A percentile compares a stretch with the other conserved stretches of the same genome.
phyloP scores from a whole-genome alignment of 257 asterid species.

The Perilla frutescens region DNA sequence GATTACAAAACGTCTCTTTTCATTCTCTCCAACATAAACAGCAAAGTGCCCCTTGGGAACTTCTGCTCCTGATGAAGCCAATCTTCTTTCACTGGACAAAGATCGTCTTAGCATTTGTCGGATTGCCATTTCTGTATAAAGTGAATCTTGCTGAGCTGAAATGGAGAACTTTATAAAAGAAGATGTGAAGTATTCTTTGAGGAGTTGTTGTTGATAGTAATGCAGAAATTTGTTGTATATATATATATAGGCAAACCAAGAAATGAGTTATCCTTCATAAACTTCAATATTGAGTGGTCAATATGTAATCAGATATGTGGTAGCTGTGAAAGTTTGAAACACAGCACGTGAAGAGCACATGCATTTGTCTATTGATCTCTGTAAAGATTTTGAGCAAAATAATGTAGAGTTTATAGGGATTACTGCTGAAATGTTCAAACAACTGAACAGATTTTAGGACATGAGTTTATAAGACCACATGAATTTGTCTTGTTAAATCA shows the following conservation, averaged over 20 bases:
- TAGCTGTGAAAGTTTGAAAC: slow-evolving; percentile 20
- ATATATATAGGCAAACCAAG: not conserved
- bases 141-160: not conserved
- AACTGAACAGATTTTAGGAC: not conserved
- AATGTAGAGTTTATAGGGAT: not conserved
- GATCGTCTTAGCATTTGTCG: slow-evolving; percentile 8
- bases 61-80: slow-evolving; percentile 4
- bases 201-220: not conserved
- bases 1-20: slow-evolving; percentile 6
- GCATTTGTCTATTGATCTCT: slow-evolving; percentile 22
- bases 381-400: not conserved
- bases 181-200: not conserved
- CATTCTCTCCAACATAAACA: slow-evolving; percentile 17
- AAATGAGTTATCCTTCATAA: not conserved
- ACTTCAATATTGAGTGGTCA: not conserved
- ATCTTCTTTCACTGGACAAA: not conserved
- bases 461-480: not conserved
- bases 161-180: not conserved
- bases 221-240: slow-evolving; percentile 2
- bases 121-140: slow-evolving; percentile 1
- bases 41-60: slow-evolving; percentile 25
- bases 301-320: slow-evolving; percentile 9
- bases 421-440: not conserved
- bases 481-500: not conserved
- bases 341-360: slow-evolving; percentile 36